phyloP scores from a whole-genome alignment of 441 rosid species.

The Populus trichocarpa region DNA sequence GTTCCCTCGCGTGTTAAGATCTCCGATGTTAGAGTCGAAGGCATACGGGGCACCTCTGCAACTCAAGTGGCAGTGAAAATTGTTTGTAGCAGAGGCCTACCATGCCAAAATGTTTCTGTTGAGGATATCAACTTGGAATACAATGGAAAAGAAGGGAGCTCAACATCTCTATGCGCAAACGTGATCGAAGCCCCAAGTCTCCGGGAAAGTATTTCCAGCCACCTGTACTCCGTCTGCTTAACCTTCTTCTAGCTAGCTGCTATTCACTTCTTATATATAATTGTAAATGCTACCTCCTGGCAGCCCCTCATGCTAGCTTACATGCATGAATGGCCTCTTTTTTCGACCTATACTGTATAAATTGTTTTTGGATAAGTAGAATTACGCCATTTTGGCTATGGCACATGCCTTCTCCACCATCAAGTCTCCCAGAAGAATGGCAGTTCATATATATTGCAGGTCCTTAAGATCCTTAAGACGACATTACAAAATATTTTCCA shows the following conservation, averaged over 20 bases:
- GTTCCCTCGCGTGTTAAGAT: constrained; percentile 39
- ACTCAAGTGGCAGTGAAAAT: constrained; percentile 32
- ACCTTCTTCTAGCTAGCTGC: background rate
- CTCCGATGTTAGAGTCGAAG: constrained; percentile 36
- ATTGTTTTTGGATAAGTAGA: too few relatives aligned
- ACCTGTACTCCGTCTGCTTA: background rate
- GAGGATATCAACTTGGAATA: constrained; percentile 36
- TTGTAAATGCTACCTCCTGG: background rate
- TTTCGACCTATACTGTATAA: too few relatives aligned
- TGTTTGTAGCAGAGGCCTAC: constrained; percentile 36
- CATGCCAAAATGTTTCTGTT: constrained; percentile 38
- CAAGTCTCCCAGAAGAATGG: too few relatives aligned
- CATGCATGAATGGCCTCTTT: too few relatives aligned
- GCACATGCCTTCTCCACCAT: too few relatives aligned
- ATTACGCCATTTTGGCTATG: too few relatives aligned
- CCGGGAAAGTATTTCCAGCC: constrained; percentile 11
- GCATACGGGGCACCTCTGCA: constrained; percentile 40
- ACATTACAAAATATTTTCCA: too few relatives aligned
- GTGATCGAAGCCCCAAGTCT: constrained; percentile 23
- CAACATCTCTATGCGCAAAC: constrained; percentile 26
- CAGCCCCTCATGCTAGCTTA: background rate
- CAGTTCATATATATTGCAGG: too few relatives aligned
- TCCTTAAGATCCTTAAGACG: too few relatives aligned
- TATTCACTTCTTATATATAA: background rate
- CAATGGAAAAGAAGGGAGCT: constrained; percentile 27